phyloP scores from a whole-genome alignment of 768 basidiomycete genomes.

The Auricularia auricula-judae region DNA sequence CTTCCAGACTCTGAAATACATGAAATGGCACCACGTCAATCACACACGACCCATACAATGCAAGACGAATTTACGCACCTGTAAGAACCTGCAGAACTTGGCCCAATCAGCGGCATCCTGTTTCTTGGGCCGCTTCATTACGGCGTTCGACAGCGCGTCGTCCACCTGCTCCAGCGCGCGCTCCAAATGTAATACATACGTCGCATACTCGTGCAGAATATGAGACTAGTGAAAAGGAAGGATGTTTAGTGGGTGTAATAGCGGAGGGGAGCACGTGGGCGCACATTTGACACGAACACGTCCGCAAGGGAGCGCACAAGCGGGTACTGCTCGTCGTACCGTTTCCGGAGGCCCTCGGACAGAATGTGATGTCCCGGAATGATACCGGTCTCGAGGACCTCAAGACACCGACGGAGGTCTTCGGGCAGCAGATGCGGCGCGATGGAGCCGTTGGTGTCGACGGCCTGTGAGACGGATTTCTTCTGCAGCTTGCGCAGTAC shows the following conservation, averaged over 20 bases:
- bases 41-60: not conserved
- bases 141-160: constrained; percentile 51
- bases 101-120: constrained; percentile 72
- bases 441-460: constrained; percentile 38
- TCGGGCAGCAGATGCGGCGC: constrained; percentile 78
- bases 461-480: constrained; percentile 17
- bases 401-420: constrained; percentile 74
- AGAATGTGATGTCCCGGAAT: constrained; percentile 83
- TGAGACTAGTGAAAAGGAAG: constrained; percentile 50
- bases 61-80: constrained; percentile 15
- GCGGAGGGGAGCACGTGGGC: constrained; percentile 18
- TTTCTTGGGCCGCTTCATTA: constrained; percentile 70
- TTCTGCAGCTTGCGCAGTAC: constrained; percentile 62
- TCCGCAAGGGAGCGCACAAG: constrained; percentile 87
- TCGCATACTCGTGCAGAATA: constrained; percentile 88
- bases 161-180: constrained; percentile 83
- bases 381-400: constrained; percentile 78
- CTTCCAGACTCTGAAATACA: constrained; percentile 47
- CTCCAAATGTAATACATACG: constrained; percentile 90
- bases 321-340: constrained; percentile 94
- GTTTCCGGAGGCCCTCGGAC: constrained; percentile 72
- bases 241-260: not conserved
- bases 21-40: not conserved
- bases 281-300: constrained; percentile 88
- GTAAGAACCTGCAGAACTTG: constrained; percentile 62